Evolutionary conservation across 139 green algal species (phyloP).

Genomic region (Chloropicon primus): DNA sequence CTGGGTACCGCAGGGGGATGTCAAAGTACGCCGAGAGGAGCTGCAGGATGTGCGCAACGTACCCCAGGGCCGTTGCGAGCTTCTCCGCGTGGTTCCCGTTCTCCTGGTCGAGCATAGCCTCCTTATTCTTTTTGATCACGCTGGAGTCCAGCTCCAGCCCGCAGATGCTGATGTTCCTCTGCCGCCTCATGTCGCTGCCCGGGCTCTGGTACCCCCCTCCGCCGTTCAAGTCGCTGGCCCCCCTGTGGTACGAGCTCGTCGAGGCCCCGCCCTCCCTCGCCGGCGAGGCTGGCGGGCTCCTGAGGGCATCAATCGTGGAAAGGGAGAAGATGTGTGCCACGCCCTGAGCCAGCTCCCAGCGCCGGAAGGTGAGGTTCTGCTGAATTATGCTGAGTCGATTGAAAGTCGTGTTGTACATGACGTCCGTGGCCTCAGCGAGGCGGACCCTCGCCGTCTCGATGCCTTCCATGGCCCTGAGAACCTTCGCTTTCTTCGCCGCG

Average conservation of each 20-base stretch:
- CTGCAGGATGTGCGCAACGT: conserved; percentile 42
- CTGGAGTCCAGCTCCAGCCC: background rate
- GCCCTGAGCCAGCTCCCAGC: background rate
- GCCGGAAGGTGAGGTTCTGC: background rate
- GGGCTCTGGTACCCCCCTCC: background rate
- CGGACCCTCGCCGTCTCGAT: background rate
- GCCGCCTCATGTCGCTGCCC: background rate
- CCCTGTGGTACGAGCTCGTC: too few relatives aligned
- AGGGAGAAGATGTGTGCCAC: background rate
- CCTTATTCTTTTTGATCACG: background rate
- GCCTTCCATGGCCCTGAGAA: background rate
- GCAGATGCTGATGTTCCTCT: background rate
- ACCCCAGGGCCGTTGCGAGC: conserved; percentile 37
- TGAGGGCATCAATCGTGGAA: background rate
- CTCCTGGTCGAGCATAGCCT: background rate
- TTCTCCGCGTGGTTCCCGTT: background rate
- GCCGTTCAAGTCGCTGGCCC: too few relatives aligned
- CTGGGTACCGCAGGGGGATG: conserved; percentile 48
- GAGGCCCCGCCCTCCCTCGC: too few relatives aligned
- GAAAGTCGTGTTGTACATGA: background rate
- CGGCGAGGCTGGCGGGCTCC: background rate
- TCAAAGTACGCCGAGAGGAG: conserved; percentile 37
- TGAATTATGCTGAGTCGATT: background rate
- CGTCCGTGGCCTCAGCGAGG: background rate
- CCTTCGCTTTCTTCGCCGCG: background rate